These are phyloP conservation scores for Pseudogymnoascus sp. DNA, from an alignment of 2,329 filamentous ascomycete species.

Conservation along the genomic window DNA sequence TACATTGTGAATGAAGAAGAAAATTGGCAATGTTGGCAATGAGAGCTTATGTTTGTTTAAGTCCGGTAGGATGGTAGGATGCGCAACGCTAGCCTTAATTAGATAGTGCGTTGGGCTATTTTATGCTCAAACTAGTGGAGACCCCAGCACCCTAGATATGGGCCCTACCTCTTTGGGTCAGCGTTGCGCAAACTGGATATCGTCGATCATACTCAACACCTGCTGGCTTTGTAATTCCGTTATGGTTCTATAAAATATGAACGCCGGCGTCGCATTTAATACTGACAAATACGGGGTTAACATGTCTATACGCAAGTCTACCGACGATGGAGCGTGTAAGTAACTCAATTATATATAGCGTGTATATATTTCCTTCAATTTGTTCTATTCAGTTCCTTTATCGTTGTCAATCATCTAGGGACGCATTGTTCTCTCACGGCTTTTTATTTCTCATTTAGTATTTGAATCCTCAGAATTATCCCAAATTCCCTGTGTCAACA, in stretches of 20 bases:
- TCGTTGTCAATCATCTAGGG: background rate
- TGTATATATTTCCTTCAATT: background rate
- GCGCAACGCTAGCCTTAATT: background rate
- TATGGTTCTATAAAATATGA: background rate
- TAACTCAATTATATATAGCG: background rate
- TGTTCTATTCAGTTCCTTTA: background rate
- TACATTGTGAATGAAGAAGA: background rate
- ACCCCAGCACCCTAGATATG: background rate
- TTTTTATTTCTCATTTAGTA: background rate
- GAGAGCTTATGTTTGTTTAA: background rate
- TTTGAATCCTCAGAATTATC: background rate
- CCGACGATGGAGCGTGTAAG: background rate
- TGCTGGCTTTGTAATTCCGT: background rate
- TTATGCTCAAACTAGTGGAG: background rate
- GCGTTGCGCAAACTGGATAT: background rate
- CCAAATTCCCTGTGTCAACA: background rate
- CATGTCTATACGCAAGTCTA: background rate
- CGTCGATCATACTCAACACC: background rate
- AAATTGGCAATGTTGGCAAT: background rate
- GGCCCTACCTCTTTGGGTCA: background rate
- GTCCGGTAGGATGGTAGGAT: background rate
- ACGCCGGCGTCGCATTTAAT: background rate
- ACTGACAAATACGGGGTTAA: background rate
- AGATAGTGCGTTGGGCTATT: background rate
- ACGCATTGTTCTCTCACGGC: background rate